Percentiles rank a stretch among this genome's conserved stretches.
Evolutionary conservation across 1,284 basidiomycete genomes (phyloP).

Genomic region (Cryptococcus neoformans): DNA sequence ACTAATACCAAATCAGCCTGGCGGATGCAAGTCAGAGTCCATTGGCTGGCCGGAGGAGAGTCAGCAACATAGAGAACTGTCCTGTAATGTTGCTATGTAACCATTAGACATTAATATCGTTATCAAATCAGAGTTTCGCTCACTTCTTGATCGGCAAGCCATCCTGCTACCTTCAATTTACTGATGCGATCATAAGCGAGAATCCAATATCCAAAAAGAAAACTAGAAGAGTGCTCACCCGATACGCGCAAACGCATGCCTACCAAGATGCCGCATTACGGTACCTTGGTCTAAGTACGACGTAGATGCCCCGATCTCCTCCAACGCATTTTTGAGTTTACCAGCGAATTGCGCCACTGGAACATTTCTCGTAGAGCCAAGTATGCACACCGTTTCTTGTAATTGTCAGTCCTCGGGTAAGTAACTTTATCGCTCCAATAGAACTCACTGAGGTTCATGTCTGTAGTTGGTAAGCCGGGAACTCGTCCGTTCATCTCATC

Average conservation of each 20-base stretch:
- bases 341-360: conserved; percentile 83
- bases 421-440: conserved; percentile 51
- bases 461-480: conserved; percentile 21
- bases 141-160: conserved; percentile 86
- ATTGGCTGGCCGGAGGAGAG: conserved; percentile 83
- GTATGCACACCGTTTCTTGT: conserved; percentile 46
- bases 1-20: conserved; percentile 97
- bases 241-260: conserved; percentile 90
- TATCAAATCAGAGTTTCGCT: not conserved
- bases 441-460: conserved; percentile 88
- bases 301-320: conserved; percentile 82
- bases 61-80: conserved; percentile 93
- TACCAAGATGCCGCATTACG: conserved; percentile 81
- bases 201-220: too few species aligned
- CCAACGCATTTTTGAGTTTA: conserved; percentile 80
- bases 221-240: conserved; percentile 41
- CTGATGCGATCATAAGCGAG: conserved; percentile 34
- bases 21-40: conserved; percentile 96
- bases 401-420: not conserved
- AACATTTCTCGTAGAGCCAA: conserved; percentile 64
- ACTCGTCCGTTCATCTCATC: conserved; percentile 46
- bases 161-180: conserved; percentile 86
- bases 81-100: conserved; percentile 65
- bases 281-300: conserved; percentile 88
- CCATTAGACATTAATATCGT: not conserved